phyloP scores from a whole-genome alignment of 441 rosid genomes.

The Erodium trifolium region DNA sequence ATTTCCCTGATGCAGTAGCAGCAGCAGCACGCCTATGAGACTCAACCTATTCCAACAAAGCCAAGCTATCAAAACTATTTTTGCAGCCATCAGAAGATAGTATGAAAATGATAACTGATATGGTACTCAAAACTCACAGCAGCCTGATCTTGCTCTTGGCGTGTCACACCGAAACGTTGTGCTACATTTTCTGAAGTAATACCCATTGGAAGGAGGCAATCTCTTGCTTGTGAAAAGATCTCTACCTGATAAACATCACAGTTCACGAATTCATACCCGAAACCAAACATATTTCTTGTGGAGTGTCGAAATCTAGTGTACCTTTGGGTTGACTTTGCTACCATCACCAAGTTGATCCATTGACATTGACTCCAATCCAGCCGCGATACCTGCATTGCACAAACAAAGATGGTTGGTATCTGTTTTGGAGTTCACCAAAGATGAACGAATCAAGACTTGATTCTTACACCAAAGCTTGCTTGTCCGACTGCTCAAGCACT shows the following conservation, averaged over 20 bases:
- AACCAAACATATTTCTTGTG: not conserved
- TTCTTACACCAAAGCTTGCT: no score
- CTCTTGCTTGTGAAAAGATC: constrained; percentile 66
- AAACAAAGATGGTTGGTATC: no score
- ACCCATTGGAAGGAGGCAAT: constrained; percentile 98
- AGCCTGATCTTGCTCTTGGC: constrained; percentile 94
- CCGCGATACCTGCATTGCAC: constrained; percentile 62
- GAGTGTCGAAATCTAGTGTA: no score
- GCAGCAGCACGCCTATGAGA: constrained; percentile 97
- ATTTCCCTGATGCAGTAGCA: constrained; percentile 79
- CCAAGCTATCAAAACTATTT: not conserved
- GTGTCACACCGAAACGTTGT: constrained; percentile 80
- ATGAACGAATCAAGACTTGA: no score
- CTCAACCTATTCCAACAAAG: constrained; percentile 51
- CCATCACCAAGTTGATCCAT: constrained; percentile 59
- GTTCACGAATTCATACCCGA: constrained; percentile 10
- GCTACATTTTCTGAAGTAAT: constrained; percentile 97
- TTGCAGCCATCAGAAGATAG: not conserved
- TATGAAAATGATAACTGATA: no score
- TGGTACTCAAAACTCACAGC: constrained; percentile 45
- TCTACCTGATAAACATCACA: constrained; percentile 41
- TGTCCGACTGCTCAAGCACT: no score
- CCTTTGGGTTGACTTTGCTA: constrained; percentile 45
- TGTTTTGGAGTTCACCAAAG: no score
- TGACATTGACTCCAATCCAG: constrained; percentile 97